Base-by-base conservation (phyloP, 441 rosid species). In the Populus hybrid region DNA sequence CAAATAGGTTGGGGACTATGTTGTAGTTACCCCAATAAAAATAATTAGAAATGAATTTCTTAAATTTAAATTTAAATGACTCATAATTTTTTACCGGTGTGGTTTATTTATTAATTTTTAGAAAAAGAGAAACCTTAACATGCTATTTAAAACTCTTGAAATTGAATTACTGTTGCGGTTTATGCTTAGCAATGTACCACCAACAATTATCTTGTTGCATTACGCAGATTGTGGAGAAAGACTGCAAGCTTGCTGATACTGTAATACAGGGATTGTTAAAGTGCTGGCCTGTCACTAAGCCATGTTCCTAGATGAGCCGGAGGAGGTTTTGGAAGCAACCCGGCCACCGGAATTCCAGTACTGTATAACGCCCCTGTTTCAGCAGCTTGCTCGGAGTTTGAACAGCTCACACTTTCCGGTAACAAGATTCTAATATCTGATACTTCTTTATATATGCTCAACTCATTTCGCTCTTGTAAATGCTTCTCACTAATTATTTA, bases 361-460 rank as follows among this genome's bases (percentile, higher is more conserved):
- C 21, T 91, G 95, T 80, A 88, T 90, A 95, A 84, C 89, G 57
- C 94, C 97, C 2, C 86, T 93, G 75, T 91, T 90, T 83, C 89
- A 76, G 81, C 90, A 87, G 79, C 84, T 91, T 73, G 91, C 90
- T 73, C 84, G 79, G 69, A 91, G 98, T 77, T 81, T 93, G 86
- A 88, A 85, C 85, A 91, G 97, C 76, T 87, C 87, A 69, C 98
- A 91, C 84, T 91, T 90, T 86, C 98, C 90, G 97, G 98, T 92
- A 84, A 57, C 11, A 2, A 63, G 35, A 67, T 57, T 72, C 61
- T 64, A 11, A 26, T 53, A 34, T 64, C 61, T 71, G 40, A 26
- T 40, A 36, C 53, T 30, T 30, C 32, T 79, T 57, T 28, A 36
- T 28, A 46, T 40, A 4, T 18, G 35, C 68, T 30, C 6, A n/a